phyloP scores from a whole-genome alignment of 345 rosid genomes.

The Garcia nutans region DNA sequence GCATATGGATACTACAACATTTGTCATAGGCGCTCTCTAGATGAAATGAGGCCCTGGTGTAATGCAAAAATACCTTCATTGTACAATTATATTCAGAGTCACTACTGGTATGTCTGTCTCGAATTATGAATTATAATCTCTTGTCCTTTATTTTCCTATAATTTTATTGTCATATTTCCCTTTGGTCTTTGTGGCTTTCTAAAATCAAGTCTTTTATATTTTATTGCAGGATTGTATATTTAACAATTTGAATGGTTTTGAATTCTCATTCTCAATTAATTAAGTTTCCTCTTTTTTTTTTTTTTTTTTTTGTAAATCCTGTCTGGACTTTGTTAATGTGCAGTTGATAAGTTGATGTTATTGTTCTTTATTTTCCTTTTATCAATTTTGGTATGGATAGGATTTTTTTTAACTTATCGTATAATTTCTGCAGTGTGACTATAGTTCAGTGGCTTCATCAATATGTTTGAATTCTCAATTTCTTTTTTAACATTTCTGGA shows the following conservation, averaged over 20 bases:
- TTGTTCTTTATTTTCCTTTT: background rate
- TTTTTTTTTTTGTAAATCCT: background rate
- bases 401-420: background rate
- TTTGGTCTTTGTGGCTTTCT: background rate
- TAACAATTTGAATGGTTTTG: background rate
- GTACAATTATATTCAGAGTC: constrained; percentile 82
- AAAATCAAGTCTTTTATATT: background rate
- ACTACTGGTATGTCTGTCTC: constrained; percentile 63
- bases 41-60: constrained; percentile 86
- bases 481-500: constrained; percentile 11
- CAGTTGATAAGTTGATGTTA: background rate
- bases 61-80: constrained; percentile 65
- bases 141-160: background rate
- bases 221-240: background rate
- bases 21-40: constrained; percentile 54
- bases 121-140: constrained; percentile 6
- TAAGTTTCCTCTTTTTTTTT: background rate
- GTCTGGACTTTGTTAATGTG: background rate
- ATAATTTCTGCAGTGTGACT: background rate
- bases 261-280: background rate
- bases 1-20: constrained; percentile 74
- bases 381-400: background rate
- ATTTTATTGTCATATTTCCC: background rate
- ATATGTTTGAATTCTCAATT: background rate
- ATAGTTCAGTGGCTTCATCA: background rate